phyloP scores from a whole-genome alignment of 1,284 basidiomycete genomes.

The Abortiporus biennis region DNA sequence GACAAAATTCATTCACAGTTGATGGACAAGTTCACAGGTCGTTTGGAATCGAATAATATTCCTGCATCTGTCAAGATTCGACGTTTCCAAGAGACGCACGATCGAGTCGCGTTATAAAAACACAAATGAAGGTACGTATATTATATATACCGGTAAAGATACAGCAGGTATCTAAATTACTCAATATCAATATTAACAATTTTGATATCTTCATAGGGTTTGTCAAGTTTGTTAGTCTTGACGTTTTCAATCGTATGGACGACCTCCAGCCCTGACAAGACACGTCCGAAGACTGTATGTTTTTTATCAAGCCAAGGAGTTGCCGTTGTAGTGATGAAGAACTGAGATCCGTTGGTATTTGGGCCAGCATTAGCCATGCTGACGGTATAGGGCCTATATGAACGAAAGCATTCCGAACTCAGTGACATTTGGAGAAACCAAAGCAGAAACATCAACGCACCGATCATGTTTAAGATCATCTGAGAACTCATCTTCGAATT shows the following conservation, averaged over 20 bases:
- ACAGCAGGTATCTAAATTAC: conserved; percentile 22
- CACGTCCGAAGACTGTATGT: conserved; percentile 90
- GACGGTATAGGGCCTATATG: conserved; percentile 82
- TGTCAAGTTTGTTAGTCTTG: conserved; percentile 78
- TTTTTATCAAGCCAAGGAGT: conserved; percentile 97
- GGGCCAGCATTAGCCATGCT: conserved; percentile 99
- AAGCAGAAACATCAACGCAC: conserved; percentile 30
- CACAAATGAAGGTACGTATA: not conserved
- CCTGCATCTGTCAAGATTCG: too few relatives aligned
- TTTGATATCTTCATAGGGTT: conserved; percentile 88
- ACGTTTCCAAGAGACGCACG: conserved; percentile 16
- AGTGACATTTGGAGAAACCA: conserved; percentile 6
- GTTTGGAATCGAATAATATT: too few relatives aligned
- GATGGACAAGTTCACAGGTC: too few relatives aligned
- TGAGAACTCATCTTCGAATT: conserved; percentile 96
- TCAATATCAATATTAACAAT: conserved; percentile 76
- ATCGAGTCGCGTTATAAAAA: conserved; percentile 21
- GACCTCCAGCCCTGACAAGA: conserved; percentile 53
- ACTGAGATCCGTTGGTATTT: conserved; percentile 92
- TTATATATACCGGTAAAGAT: not conserved
- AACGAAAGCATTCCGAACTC: conserved; percentile 7
- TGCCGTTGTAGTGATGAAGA: conserved; percentile 97
- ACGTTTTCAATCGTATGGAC: conserved; percentile 55
- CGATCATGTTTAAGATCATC: conserved; percentile 88
- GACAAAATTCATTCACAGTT: conserved; percentile 14